Evolutionary conservation across 305 asterid species (phyloP).

Genomic region (Plantago rigida): DNA sequence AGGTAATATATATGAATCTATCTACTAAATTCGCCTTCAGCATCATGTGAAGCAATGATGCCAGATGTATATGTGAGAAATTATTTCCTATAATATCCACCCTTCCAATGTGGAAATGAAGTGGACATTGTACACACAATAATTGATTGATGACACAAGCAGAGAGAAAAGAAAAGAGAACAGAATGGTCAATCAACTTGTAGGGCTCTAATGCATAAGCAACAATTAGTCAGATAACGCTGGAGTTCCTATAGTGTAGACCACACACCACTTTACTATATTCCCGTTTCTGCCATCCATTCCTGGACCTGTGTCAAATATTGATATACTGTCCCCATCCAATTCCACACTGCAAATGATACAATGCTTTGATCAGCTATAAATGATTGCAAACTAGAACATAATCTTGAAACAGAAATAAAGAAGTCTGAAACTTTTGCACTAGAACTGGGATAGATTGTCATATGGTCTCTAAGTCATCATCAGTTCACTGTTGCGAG

Average conservation of each 20-base stretch:
- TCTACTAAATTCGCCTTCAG: neutral
- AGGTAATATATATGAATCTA: neutral
- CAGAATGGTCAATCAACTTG: neutral
- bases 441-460: neutral
- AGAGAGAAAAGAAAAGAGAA: constrained; percentile 3
- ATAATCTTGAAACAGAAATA: constrained; percentile 1
- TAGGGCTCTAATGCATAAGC: too few species aligned
- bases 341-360: constrained; percentile 42
- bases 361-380: constrained; percentile 23
- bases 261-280: constrained; percentile 57
- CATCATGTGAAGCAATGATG: too few species aligned
- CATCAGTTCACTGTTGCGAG: neutral
- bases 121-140: neutral
- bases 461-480: neutral
- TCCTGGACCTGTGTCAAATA: constrained; percentile 67
- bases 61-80: too few species aligned
- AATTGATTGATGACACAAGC: neutral
- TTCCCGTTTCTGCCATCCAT: constrained; percentile 64
- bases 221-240: too few species aligned
- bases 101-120: neutral
- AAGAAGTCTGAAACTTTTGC: constrained; percentile 2
- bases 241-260: too few species aligned
- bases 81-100: too few species aligned
- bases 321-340: constrained; percentile 31
- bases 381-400: constrained; percentile 1